These are phyloP conservation scores for Backusella sp. DNA, from an alignment of 192 early-diverging fungal species.

Conservation along the genomic window DNA sequence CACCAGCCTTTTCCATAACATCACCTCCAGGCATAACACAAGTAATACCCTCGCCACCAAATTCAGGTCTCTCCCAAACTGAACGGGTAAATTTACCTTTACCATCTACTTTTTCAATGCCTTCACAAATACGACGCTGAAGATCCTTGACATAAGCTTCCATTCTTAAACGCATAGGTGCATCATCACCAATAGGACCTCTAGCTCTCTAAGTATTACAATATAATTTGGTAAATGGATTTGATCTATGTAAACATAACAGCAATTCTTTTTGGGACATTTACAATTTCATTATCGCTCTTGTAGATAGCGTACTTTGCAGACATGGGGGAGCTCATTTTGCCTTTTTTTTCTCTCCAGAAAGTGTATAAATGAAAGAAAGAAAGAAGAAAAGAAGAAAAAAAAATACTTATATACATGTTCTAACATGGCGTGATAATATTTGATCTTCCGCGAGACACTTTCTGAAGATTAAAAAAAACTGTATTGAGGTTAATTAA, in stretches of 20 bases:
- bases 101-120: constrained; percentile 61
- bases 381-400: not conserved
- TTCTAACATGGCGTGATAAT: constrained; percentile 6
- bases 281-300: constrained; percentile 8
- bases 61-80: constrained; percentile 80
- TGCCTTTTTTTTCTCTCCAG: not conserved
- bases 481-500: not conserved
- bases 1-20: constrained; percentile 96
- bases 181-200: constrained; percentile 36
- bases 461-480: not conserved
- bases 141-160: constrained; percentile 70
- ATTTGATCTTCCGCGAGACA: constrained; percentile 15
- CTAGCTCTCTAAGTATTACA: constrained; percentile 17
- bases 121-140: constrained; percentile 70
- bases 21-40: constrained; percentile 88
- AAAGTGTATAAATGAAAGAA: not conserved
- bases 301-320: constrained; percentile 11
- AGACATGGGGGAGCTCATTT: constrained; percentile 3
- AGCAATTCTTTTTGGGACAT: not conserved
- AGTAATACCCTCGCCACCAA: constrained; percentile 88
- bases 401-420: not conserved
- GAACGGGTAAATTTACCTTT: constrained; percentile 67
- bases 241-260: not conserved
- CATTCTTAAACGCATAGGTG: constrained; percentile 80
- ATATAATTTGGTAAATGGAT: not conserved